phyloP scores from a whole-genome alignment of 768 basidiomycete genomes.

The Mycena indigotica region DNA sequence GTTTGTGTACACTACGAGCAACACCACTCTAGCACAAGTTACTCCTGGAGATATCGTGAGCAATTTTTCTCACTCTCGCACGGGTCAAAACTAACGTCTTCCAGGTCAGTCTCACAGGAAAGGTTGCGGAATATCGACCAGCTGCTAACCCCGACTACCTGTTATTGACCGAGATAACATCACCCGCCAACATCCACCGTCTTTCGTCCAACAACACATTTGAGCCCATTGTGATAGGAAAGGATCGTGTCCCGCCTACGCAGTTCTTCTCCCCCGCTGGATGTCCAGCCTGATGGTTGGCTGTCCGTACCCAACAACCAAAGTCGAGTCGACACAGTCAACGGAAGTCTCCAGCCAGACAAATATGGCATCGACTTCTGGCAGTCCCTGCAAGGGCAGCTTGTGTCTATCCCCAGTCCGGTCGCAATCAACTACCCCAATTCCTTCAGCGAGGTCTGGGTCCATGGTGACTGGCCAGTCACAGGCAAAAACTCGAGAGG shows the following conservation, averaged over 20 bases:
- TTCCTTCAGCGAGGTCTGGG: conserved; percentile 60
- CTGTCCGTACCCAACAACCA: conserved; percentile 58
- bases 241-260: conserved; percentile 55
- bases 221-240: conserved; percentile 52
- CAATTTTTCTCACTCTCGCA: conserved; percentile 2
- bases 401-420: conserved; percentile 55
- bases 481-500: conserved; percentile 59
- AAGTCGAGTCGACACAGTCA: conserved; percentile 45
- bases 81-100: background rate
- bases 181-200: conserved; percentile 45
- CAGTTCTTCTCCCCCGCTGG: conserved; percentile 48
- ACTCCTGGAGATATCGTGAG: conserved; percentile 51
- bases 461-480: conserved; percentile 56
- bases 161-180: conserved; percentile 50
- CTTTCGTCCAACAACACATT: conserved; percentile 49
- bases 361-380: conserved; percentile 64
- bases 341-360: conserved; percentile 51
- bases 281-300: conserved; percentile 55
- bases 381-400: conserved; percentile 61
- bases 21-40: conserved; percentile 39
- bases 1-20: conserved; percentile 47
- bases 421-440: conserved; percentile 53
- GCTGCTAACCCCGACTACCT: conserved; percentile 46
- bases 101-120: conserved; percentile 32
- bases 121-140: conserved; percentile 55